Base-by-base conservation (phyloP, 2,329 filamentous ascomycete genomes). In the Ceratocystis destructans region DNA sequence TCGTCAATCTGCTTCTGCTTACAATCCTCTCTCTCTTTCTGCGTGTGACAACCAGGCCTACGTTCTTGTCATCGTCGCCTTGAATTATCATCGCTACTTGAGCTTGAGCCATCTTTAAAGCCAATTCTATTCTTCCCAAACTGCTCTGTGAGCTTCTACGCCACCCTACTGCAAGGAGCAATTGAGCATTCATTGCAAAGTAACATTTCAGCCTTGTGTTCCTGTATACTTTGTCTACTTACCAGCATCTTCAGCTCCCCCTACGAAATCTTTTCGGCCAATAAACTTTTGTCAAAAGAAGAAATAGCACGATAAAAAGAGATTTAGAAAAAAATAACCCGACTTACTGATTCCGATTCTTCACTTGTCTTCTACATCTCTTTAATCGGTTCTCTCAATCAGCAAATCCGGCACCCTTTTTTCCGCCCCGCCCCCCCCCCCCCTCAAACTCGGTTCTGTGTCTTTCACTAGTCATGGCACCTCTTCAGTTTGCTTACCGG, bases 401-500 rank as follows among this genome's bases (percentile, higher is more conserved):
- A 41, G 37, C 37, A 41, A 41, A 22, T 28, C 48, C 8, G 28
- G 6, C 25, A 50, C 45, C 25, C 45, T n/a, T 28, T 31, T 45
- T 41, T 5, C 10, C 61, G 20, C 48, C 25, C 7, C n/a, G n/a
- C 25, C 48, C 25, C 20, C n/a, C 55, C 33, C 22, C 55, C 10
- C 33, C 25, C 50, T 20, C 53, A 62, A 66, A 59, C 72, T 72
- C 72, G 70, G 68, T 71, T 73, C 86, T 88, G 88, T 90, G 87
- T 82, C 88, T 91, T 91, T 90, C 75, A 86, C 84, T 91, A 91
- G 89, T 86, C 84, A 96, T 96, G 91, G 89, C 90, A 82, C 86
- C 89, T 74, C 88, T 93, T 79, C 93, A 96, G 85, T 89, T 96
- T 86, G 90, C 90, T 78, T 96, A 89, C 83, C 90, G 94, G 79